These are phyloP conservation scores for Aspergillus arachidicola DNA, from an alignment of 2,329 filamentous ascomycete genomes.

Conservation along the genomic window DNA sequence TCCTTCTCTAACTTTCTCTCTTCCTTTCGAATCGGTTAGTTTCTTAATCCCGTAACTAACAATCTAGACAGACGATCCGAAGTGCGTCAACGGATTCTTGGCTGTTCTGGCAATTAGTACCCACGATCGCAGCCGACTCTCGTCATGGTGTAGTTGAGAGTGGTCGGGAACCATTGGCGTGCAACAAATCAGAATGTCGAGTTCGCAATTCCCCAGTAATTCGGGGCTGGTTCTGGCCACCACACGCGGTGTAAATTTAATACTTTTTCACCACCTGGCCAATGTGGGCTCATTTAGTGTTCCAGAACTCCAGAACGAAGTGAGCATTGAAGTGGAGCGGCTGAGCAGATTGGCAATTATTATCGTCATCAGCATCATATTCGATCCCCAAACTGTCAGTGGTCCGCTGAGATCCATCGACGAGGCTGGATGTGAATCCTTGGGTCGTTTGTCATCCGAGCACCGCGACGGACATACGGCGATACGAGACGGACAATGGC, in stretches of 20 bases:
- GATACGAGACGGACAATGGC: conserved; percentile 13
- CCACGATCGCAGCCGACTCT: background rate
- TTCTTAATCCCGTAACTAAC: conserved; percentile 4
- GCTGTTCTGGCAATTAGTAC: background rate
- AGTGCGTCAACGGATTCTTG: background rate
- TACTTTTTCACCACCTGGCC: conserved; percentile 10
- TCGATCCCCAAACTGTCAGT: conserved; percentile 8
- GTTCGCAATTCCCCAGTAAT: background rate
- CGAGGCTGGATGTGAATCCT: conserved; percentile 15
- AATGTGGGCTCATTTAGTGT: conserved; percentile 7
- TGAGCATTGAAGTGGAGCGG: conserved; percentile 11
- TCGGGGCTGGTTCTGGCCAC: conserved; percentile 10
- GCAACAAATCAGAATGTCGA: conserved; percentile 1
- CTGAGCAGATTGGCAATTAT: conserved; percentile 11
- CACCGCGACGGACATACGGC: conserved; percentile 11
- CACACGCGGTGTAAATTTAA: conserved; percentile 12
- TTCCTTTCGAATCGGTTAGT: conserved; percentile 7
- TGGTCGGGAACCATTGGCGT: background rate
- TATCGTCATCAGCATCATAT: conserved; percentile 3
- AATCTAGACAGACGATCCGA: background rate
- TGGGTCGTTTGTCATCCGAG: conserved; percentile 18
- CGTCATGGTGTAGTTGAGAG: background rate
- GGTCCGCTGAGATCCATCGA: conserved; percentile 9
- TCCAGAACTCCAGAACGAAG: conserved; percentile 17
- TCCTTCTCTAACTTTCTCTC: conserved; percentile 14